Evolutionary conservation across 2,329 filamentous ascomycete species (phyloP), one percentile per base, ranked within the genome.

Genomic region (Zymoseptoria ardabiliae): DNA sequence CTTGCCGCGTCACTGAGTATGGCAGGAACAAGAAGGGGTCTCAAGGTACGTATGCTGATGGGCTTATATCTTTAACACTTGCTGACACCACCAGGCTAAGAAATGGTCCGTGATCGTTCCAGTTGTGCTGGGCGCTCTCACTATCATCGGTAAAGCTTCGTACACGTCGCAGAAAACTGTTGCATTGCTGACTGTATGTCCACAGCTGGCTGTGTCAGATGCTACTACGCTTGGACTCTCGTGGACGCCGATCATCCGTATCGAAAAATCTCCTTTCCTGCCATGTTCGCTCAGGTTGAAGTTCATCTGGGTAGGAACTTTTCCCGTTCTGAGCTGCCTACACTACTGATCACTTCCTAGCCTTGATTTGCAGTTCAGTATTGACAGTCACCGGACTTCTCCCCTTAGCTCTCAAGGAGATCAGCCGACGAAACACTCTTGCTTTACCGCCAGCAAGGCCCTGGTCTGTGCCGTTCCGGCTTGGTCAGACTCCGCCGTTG

Each of bases 291-390:
- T 3, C 60, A 64, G 30, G 54, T 64, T 3, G 62, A 64, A 25
- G 22, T 64, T 6, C 62, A 64, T 25, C 54, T 58, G 22, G 35
- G 35, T 45, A 45, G 6, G 35, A 1, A 2, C 6, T 45, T 4
- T 45, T 2, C 2, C 17, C 35, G 6, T 17, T 13, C 2, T 45
- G 2, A 45, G 35, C 35, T 45, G 4, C 6, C 13, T 13, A 2
- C 13, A 5, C 6, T 4, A 45, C 35, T 45, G 35, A 45, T 7
- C 35, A n/a, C 13, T 17, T 45, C 13, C 35, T 7, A 45, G 60
- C 58, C 13, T 62, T 64, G 11, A 41, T 64, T n/a, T 62, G 60
- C 55, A 50, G 58, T 41, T 61, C 62, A 2, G 62, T 58, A 9
- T 58, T 59, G 11, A 61, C 62, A 1, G 61, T 62, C 58, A 62